A percentile compares a stretch with the other conserved stretches of the same genome.
Conservation (phyloP, 495 filamentous ascomycete genomes). For the Wilcoxina mikolae region DNA sequence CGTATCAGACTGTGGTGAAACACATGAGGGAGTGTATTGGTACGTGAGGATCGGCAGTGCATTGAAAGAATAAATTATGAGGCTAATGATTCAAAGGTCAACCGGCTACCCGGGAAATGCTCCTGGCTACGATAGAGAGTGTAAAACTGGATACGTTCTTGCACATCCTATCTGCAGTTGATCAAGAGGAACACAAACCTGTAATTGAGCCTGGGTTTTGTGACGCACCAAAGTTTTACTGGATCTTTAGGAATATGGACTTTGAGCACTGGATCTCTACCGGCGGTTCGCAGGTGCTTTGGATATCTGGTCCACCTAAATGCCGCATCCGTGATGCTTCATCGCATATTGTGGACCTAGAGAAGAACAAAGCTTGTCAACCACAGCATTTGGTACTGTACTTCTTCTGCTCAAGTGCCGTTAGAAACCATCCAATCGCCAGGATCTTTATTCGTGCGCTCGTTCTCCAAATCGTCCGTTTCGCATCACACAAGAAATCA, state of each 20-base stretch:
- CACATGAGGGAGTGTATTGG: conserved; percentile 6
- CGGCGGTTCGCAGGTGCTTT: background rate
- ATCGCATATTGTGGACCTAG: background rate
- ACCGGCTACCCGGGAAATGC: too few relatives aligned
- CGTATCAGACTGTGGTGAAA: conserved; percentile 8
- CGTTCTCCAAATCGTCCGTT: background rate
- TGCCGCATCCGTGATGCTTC: background rate
- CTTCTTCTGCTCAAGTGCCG: background rate
- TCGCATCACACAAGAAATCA: background rate
- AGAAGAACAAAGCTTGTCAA: background rate
- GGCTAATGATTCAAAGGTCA: too few relatives aligned
- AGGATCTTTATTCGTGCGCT: background rate
- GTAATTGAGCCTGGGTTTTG: too few relatives aligned
- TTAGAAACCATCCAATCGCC: background rate
- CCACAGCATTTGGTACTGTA: too few relatives aligned
- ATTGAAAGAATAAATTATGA: too few relatives aligned
- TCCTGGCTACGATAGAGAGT: too few relatives aligned
- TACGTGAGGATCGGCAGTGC: too few relatives aligned
- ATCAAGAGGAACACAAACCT: too few relatives aligned
- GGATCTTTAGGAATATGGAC: background rate
- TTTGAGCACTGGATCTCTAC: background rate
- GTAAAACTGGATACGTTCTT: too few relatives aligned
- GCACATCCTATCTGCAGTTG: too few relatives aligned
- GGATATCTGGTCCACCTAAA: background rate
- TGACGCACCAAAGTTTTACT: background rate